These are phyloP conservation scores for Laguncularia racemosa DNA, from an alignment of 345 rosid genomes.

Conservation along the genomic window DNA sequence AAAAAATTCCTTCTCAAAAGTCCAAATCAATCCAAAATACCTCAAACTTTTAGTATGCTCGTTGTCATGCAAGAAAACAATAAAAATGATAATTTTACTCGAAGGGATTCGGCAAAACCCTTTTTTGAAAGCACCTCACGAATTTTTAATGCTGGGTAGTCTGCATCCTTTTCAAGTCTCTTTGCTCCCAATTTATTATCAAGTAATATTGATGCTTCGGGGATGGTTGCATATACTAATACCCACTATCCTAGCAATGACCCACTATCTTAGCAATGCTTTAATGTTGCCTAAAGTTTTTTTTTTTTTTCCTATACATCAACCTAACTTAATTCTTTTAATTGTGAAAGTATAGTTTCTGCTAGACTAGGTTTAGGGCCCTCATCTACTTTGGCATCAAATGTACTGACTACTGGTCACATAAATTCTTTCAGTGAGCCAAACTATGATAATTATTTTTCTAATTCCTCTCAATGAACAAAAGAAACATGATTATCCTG, in stretches of 20 bases:
- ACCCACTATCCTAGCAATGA: constrained; percentile 29
- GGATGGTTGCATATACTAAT: constrained; percentile 29
- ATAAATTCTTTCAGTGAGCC: constrained; percentile 33
- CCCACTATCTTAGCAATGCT: constrained; percentile 15
- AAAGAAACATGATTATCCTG: too few relatives aligned
- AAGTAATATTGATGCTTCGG: too few relatives aligned
- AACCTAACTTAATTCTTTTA: constrained; percentile 20
- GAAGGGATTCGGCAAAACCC: constrained; percentile 39
- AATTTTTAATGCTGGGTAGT: constrained; percentile 41
- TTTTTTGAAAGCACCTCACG: constrained; percentile 84
- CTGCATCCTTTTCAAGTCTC: constrained; percentile 26
- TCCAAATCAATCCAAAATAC: too few relatives aligned
- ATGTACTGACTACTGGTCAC: constrained; percentile 45
- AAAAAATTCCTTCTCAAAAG: too few relatives aligned
- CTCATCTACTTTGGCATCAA: constrained; percentile 19
- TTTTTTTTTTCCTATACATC: constrained; percentile 28
- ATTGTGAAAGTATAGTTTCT: constrained; percentile 34
- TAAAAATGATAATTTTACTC: constrained; percentile 21
- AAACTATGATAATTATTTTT: constrained; percentile 21
- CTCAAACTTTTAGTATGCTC: too few relatives aligned
- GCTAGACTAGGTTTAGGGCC: constrained; percentile 31
- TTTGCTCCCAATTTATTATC: constrained; percentile 31
- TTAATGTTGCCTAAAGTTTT: constrained; percentile 33
- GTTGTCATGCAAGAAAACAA: constrained; percentile 29
- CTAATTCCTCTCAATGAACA: too few relatives aligned